Percentiles rank a stretch among this genome's conserved stretches.
Evolutionary conservation across 2,329 filamentous ascomycete genomes (phyloP).

Genomic region (Neurospora crassa): DNA sequence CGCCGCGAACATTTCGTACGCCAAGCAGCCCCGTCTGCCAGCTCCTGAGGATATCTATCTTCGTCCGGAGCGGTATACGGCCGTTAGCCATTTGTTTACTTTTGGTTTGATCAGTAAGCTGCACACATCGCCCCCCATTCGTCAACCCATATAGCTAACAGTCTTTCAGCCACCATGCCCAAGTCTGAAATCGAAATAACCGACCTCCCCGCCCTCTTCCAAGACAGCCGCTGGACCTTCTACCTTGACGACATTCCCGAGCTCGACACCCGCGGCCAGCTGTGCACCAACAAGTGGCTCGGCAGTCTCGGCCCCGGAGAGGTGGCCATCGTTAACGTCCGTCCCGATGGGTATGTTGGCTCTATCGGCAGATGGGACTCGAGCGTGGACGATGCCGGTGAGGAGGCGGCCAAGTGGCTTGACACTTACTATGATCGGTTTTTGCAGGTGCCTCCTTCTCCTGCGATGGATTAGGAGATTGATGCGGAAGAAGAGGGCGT

Average conservation of each 20-base stretch:
- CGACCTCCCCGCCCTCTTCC: conserved; percentile 51
- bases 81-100: conserved; percentile 59
- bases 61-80: conserved; percentile 58
- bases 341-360: conserved; percentile 67
- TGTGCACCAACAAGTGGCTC: conserved; percentile 62
- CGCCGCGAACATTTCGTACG: conserved; percentile 53
- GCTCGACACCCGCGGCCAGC: conserved; percentile 39
- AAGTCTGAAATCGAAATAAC: conserved; percentile 56
- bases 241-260: conserved; percentile 59
- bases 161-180: conserved; percentile 40
- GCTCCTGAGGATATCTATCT: conserved; percentile 56
- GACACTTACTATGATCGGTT: conserved; percentile 46
- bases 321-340: conserved; percentile 56
- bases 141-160: not conserved
- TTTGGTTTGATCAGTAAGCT: conserved; percentile 56
- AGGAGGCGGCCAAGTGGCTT: conserved; percentile 44
- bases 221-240: conserved; percentile 60
- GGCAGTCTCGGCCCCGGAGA: conserved; percentile 46
- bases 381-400: conserved; percentile 38
- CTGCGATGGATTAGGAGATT: not conserved
- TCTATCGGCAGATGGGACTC: conserved; percentile 47
- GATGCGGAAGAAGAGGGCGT: not conserved
- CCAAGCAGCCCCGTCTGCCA: conserved; percentile 43
- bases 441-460: conserved; percentile 34
- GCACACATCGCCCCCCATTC: not conserved